These are phyloP conservation scores for Cucurbita maxima DNA, from an alignment of 306 rosid genomes.

Conservation along the genomic window DNA sequence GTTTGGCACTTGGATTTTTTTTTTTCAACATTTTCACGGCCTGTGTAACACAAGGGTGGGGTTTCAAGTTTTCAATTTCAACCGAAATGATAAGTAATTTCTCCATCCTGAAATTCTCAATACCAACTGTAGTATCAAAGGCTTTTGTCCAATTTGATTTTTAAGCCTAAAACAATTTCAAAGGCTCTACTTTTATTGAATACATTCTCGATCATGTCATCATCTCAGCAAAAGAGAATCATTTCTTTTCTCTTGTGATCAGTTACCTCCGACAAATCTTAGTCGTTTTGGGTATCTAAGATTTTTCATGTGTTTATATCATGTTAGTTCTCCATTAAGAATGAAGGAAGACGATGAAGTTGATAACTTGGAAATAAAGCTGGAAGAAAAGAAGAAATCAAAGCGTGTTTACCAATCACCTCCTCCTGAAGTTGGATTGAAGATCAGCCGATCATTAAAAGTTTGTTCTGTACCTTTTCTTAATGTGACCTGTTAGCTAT, in stretches of 20 bases:
- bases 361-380: conserved; percentile 72
- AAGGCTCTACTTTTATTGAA: background rate
- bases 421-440: conserved; percentile 77
- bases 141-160: background rate
- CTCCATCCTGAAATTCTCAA: background rate
- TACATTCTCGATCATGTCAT: background rate
- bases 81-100: background rate
- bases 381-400: conserved; percentile 58
- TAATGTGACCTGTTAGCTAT: background rate
- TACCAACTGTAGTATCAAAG: background rate
- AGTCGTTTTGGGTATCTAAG: background rate
- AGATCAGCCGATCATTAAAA: conserved; percentile 87
- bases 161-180: no score
- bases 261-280: background rate
- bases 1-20: background rate
- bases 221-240: background rate
- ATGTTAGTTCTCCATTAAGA: conserved; percentile 64
- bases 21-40: background rate
- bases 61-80: background rate
- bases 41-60: background rate
- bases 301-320: background rate
- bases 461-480: conserved; percentile 52
- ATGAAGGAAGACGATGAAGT: conserved; percentile 90
- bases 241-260: background rate
- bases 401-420: conserved; percentile 86